Evolutionary conservation across 345 rosid genomes (phyloP), one percentile per base, ranked within the genome.

Genomic region (Hypericum androsaemum): DNA sequence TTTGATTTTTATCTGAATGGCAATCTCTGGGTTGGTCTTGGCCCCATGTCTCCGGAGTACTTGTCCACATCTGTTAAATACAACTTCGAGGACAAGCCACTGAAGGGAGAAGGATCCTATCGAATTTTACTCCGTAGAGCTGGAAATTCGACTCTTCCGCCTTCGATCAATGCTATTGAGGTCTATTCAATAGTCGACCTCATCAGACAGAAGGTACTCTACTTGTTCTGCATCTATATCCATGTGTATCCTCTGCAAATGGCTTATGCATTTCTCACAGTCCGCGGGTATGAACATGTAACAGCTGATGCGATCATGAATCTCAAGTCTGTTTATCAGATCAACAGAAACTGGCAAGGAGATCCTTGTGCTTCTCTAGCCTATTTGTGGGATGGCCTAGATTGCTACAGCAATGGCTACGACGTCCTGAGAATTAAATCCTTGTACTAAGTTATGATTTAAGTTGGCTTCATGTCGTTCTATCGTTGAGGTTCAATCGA

Each of bases 341-440:
- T 71, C 14, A 59, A 41, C 10, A 69, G 40, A 56, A 61, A 62
- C 17, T 72, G 68, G 77, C 72, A 75, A 69, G 77, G 77, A 50
- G 77, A 75, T 60, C 80, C 77, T 14, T 72, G 80, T 66, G 53
- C 41, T 5, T 77, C 80, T 17, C 57, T 37, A 43, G 39, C 0
- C 1, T 63, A 15, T 38, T 35, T 37, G 6, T 75, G 77, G 80
- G 43, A 60, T 1, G 72, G 73, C 9, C 58, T 75, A 39, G 52
- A 51, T 57, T 69, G 74, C 62, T 58, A 51, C 66, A 54, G 64
- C 8, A 14, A 35, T 13, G 57, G 1, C 15, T 8, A 0, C 41
- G 37, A 51, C 46, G 44, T 69, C 36, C 59, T 70, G 1, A 45
- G 22, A 53, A 60, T 72, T 32, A 65, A n/a, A 54, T 62, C 77